Conservation (phyloP, 441 rosid genomes). For the Raphanus hybrid region DNA sequence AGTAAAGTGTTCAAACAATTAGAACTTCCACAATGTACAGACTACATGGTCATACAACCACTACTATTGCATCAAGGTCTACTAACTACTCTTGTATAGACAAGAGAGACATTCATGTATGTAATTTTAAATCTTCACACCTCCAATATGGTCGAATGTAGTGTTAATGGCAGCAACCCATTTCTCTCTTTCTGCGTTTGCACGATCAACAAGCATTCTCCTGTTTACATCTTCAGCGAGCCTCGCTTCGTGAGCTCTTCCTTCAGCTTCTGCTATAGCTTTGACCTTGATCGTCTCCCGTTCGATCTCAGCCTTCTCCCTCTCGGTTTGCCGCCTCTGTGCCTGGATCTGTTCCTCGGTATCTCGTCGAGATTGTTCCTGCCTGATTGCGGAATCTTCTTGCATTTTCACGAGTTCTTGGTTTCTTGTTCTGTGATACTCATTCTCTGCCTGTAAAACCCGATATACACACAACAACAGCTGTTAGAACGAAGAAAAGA, state of each 20-base stretch:
- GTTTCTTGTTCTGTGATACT: slow-evolving; percentile 82
- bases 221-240: slow-evolving; percentile 95
- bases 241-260: slow-evolving; percentile 97
- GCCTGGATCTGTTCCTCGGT: slow-evolving; percentile 99
- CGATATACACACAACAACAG: slow-evolving; percentile 19
- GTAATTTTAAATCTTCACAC: slow-evolving; percentile 41
- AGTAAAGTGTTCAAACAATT: no score
- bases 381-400: slow-evolving; percentile 92
- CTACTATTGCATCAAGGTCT: no score
- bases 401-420: slow-evolving; percentile 94
- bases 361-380: slow-evolving; percentile 92
- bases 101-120: no score
- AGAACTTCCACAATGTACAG: no score
- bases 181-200: slow-evolving; percentile 97
- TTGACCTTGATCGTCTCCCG: slow-evolving; percentile 92
- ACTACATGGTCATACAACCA: no score
- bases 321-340: slow-evolving; percentile 86
- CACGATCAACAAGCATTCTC: slow-evolving; percentile 87
- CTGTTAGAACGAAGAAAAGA: slow-evolving; percentile 1
- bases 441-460: slow-evolving; percentile 82
- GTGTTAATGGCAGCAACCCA: slow-evolving; percentile 98
- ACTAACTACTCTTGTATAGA: no score
- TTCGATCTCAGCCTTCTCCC: slow-evolving; percentile 97
- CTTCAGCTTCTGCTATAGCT: slow-evolving; percentile 98
- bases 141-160: slow-evolving; percentile 96